Base-by-base conservation (phyloP, 2,329 filamentous ascomycete genomes). In the Scedosporium aurantiacum region DNA sequence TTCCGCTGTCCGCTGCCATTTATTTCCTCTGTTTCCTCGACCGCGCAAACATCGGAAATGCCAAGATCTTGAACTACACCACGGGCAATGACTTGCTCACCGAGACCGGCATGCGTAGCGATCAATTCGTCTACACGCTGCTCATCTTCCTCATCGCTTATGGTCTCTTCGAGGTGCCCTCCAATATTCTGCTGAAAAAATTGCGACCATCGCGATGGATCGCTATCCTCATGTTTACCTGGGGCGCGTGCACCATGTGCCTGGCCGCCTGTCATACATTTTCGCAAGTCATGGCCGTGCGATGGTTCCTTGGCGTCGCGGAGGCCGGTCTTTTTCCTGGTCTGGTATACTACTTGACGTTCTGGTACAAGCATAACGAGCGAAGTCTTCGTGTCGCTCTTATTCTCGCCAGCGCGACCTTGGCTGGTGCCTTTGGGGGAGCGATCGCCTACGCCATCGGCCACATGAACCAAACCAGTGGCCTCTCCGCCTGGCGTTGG, bases 281-380 rank as follows among this genome's bases (percentile, higher is more conserved):
- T 67, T 79, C 73, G 2, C 80, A 81, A 8, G 75, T 91, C n/a
- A 79, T 88, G 1, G 86, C 78, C 5, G 84, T 87, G 64, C 82
- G 88, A 5, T 79, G 91, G 27, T 70, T 91, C 7, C 78, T 91
- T 0, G 88, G 88, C 4, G 76, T 82, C 4, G 82, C 87, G 50
- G 88, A 91, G 72, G 87, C 86, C 3, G 88, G 87, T 0, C 73
- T 90, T 1, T 90, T 90, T 63, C 85, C 85, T 0, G 85, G 86
- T 0, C 73, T 89, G 65, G 81, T 84, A 0, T 75, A 84, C 71
- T 90, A 89, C 66, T 75, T 91, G 57, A 90, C 88, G 0, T 83
- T 90, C 64, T 91, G 89, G 79, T 91, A 91, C 71, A 84, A 81
- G 54, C 82, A 84, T 65, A 79, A 83, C 18, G 88, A 91, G 72